Evolutionary conservation across 352 stramenopile genomes (phyloP).

Genomic region (Pythium chondricola): DNA sequence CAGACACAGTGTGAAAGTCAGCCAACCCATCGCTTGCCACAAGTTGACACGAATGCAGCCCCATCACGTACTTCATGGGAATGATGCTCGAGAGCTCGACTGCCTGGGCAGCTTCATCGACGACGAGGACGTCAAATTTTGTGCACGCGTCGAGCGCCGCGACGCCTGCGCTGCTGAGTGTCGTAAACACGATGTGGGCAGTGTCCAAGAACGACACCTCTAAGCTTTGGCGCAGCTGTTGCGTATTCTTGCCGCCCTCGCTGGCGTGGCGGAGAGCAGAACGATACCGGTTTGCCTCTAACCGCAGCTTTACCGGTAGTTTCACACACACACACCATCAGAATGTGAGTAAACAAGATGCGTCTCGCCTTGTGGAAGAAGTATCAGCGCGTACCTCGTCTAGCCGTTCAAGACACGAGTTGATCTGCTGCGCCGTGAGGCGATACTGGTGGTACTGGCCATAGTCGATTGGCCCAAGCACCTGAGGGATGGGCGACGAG

Average conservation of each 20-base stretch:
- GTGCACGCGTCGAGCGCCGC: constrained; percentile 68
- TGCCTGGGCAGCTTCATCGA: constrained; percentile 84
- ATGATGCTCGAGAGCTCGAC: constrained; percentile 87
- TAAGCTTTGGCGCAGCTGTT: constrained; percentile 67
- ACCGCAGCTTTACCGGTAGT: constrained; percentile 42
- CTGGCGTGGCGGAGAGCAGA: constrained; percentile 61
- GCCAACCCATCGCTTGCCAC: background rate
- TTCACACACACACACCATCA: background rate
- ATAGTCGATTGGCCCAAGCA: constrained; percentile 51
- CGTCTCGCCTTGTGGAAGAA: too few species aligned
- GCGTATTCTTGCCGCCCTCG: constrained; percentile 56
- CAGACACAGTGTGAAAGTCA: background rate
- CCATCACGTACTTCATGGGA: constrained; percentile 84
- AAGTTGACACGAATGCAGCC: too few species aligned
- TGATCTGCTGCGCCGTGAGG: constrained; percentile 67
- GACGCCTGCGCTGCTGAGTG: constrained; percentile 84
- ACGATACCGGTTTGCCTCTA: constrained; percentile 81
- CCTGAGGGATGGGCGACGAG: background rate
- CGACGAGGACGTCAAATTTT: constrained; percentile 78
- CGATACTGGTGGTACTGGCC: constrained; percentile 65
- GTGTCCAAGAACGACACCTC: constrained; percentile 87
- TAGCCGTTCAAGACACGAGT: constrained; percentile 69
- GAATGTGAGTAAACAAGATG: too few species aligned
- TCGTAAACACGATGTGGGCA: constrained; percentile 91
- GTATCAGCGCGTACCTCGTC: constrained; percentile 59